Evolutionary conservation across 176 grass and related monocot genomes (phyloP).

Genomic region (Bromus sterilis): DNA sequence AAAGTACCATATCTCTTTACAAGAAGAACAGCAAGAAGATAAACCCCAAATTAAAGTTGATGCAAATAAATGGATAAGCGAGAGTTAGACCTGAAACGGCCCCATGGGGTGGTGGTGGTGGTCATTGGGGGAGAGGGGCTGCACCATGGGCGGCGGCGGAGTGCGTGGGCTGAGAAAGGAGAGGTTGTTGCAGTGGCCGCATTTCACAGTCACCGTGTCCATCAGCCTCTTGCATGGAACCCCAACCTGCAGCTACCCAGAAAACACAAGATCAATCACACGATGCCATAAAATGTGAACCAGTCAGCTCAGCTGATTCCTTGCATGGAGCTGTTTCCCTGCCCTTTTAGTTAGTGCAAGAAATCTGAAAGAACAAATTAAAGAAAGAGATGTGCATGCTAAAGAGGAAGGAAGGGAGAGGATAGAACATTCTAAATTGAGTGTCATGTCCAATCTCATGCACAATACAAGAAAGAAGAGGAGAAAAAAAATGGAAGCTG

Average conservation of each 20-base stretch:
- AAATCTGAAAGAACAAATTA: not conserved
- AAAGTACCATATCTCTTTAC: conserved; percentile 6
- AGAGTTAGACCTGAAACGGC: conserved; percentile 28
- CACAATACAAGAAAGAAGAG: conserved; percentile 21
- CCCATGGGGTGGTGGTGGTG: conserved; percentile 33
- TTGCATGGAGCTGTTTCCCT: conserved; percentile 29
- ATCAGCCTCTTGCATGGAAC: conserved; percentile 88
- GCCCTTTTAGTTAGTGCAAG: not conserved
- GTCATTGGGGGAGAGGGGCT: conserved; percentile 54
- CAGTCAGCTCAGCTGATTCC: not conserved
- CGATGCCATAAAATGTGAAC: conserved; percentile 15
- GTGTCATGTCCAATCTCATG: conserved; percentile 8
- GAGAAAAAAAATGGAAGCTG: not conserved
- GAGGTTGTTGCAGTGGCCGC: conserved; percentile 89
- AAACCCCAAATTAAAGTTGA: not conserved
- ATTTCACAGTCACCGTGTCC: conserved; percentile 84
- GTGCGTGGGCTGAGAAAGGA: conserved; percentile 70
- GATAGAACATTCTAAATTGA: conserved; percentile 15
- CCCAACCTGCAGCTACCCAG: conserved; percentile 81
- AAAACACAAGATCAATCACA: conserved; percentile 32
- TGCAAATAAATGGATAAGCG: not conserved
- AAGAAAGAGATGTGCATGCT: not conserved
- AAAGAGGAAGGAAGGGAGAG: not conserved
- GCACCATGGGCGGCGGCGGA: conserved; percentile 51
- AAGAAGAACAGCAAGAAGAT: conserved; percentile 10